Base-by-base conservation (phyloP, 192 early-diverging fungal genomes). In the Entrophospora sp. region DNA sequence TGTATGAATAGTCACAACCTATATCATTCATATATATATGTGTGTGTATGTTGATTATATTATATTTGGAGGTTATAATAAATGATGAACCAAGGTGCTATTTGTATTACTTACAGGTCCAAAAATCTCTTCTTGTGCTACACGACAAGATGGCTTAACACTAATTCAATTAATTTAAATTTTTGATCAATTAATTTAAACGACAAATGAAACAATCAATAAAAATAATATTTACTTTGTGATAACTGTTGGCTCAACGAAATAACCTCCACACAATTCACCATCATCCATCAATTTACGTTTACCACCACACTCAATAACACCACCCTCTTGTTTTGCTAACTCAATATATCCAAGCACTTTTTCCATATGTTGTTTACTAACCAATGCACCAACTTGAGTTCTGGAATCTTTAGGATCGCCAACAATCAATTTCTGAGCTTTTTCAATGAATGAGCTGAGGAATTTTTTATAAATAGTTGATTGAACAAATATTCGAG, bases 121-220 rank as follows among this genome's bases (percentile, higher is more conserved):
- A 79, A 91, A 91, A 34, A 90, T 89, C 66, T 91, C 87, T 69
- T 91, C 88, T 49, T 85, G 84, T 65, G 77, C 79, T 18, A 71
- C 68, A 12, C 79, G 70, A 27, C 66, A 70, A n/a, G 43, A 37
- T 7, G 77, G 75, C 2, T 73, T 66, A 28, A 79, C 34, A 0
- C 75, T 76, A 71, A 7, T n/a, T n/a, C n/a, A n/a, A n/a, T n/a
- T n/a, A n/a, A n/a, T n/a, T n/a, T n/a, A n/a, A n/a, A n/a, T n/a
- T n/a, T n/a, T n/a, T n/a, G n/a, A n/a, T n/a, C n/a, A n/a, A n/a
- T n/a, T n/a, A n/a, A n/a, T n/a, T n/a, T n/a, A n/a, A n/a, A n/a
- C n/a, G n/a, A n/a, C n/a, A n/a, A n/a, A n/a, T n/a, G n/a, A n/a
- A n/a, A n/a, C n/a, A n/a, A n/a, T n/a, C n/a, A n/a, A n/a, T 14